Evolutionary conservation across 805 yeast genomes (phyloP).

Genomic region (Pichia phayaonensis): DNA sequence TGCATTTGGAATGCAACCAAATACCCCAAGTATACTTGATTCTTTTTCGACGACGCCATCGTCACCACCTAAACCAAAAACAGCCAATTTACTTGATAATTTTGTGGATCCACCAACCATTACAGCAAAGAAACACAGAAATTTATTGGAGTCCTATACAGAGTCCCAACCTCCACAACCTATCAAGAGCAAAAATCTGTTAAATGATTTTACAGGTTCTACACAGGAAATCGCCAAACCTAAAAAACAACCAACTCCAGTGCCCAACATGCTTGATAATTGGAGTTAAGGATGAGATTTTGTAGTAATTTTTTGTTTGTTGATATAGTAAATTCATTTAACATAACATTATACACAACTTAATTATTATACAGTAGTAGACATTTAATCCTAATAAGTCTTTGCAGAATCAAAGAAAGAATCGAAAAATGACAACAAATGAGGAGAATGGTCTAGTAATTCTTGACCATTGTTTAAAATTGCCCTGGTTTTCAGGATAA

Average conservation of each 20-base stretch:
- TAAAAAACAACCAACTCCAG: conserved; percentile 10
- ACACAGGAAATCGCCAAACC: not conserved
- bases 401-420: conserved; percentile 13
- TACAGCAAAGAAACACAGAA: not conserved
- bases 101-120: not conserved
- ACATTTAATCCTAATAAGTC: not conserved
- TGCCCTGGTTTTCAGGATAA: conserved; percentile 11
- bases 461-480: conserved; percentile 17
- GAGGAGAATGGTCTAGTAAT: conserved; percentile 15
- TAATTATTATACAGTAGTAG: not conserved
- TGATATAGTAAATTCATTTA: not conserved
- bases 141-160: not conserved
- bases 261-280: conserved; percentile 73
- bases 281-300: conserved; percentile 16
- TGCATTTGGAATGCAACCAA: not conserved
- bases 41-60: not conserved
- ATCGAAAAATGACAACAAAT: conserved; percentile 18
- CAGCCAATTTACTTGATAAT: conserved; percentile 5
- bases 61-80: not conserved
- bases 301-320: not conserved
- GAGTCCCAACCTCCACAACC: not conserved
- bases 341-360: not conserved
- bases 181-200: not conserved
- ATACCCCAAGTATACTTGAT: not conserved
- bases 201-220: not conserved